A percentile compares a stretch with the other conserved stretches of the same genome.
Evolutionary conservation across 371 early-diverging fungal genomes (phyloP).

Genomic region (Mucor velutinosus): DNA sequence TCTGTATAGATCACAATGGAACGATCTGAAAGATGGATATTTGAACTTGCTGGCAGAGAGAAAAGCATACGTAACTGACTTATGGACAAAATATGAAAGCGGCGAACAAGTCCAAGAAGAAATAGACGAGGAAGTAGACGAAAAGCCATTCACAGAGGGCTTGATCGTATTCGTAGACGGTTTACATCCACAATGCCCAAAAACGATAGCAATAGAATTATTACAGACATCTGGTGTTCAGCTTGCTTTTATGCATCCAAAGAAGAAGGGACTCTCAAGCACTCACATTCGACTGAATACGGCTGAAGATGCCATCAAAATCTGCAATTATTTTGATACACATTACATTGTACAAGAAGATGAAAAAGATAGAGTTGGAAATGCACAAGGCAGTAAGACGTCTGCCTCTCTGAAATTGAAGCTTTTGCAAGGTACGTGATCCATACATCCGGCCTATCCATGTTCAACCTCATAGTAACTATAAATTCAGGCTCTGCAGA

Average conservation of each 20-base stretch:
- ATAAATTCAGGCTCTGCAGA: slow-evolving; percentile 26
- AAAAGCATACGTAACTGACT: slow-evolving; percentile 3
- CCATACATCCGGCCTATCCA: background rate
- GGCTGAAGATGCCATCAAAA: slow-evolving; percentile 27
- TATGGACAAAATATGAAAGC: slow-evolving; percentile 24
- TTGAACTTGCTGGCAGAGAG: slow-evolving; percentile 12
- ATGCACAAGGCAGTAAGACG: background rate
- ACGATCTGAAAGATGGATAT: slow-evolving; percentile 32
- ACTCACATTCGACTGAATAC: slow-evolving; percentile 34
- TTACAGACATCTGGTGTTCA: slow-evolving; percentile 34
- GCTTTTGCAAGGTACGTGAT: slow-evolving; percentile 9
- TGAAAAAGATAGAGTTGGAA: slow-evolving; percentile 30
- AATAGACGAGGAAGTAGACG: background rate
- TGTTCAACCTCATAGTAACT: background rate
- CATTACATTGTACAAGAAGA: slow-evolving; percentile 24
- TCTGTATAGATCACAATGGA: slow-evolving; percentile 28
- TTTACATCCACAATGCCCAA: slow-evolving; percentile 33
- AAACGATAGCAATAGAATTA: slow-evolving; percentile 22
- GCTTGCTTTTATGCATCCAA: slow-evolving; percentile 32
- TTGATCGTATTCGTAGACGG: slow-evolving; percentile 32
- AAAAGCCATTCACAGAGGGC: slow-evolving; percentile 18
- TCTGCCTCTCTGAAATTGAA: slow-evolving; percentile 11
- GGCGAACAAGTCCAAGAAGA: slow-evolving; percentile 5
- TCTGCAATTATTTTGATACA: slow-evolving; percentile 28
- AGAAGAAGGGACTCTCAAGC: slow-evolving; percentile 30